Evolutionary conservation across 345 rosid species (phyloP).

Genomic region (Eucalyptus urophylla): DNA sequence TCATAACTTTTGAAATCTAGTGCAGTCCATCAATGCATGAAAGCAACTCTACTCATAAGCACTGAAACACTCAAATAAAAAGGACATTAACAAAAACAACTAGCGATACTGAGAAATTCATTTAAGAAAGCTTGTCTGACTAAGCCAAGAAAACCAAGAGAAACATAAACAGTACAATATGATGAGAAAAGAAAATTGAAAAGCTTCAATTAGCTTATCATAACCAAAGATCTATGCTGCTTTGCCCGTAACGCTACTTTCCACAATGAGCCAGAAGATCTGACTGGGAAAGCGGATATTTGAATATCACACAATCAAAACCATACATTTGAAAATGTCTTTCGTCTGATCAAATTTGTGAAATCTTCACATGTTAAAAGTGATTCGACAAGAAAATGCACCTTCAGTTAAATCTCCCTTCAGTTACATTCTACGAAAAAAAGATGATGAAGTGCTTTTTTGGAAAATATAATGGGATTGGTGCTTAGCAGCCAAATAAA

Average conservation of each 20-base stretch:
- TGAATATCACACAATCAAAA: neutral
- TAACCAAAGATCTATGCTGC: neutral
- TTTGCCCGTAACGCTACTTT: neutral
- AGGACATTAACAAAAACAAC: neutral
- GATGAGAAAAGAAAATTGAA: neutral
- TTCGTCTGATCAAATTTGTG: neutral
- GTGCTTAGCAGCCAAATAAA: neutral
- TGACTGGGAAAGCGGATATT: neutral
- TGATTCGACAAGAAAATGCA: neutral
- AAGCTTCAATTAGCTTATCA: neutral
- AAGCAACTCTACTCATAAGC: neutral
- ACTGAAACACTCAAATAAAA: neutral
- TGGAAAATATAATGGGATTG: neutral
- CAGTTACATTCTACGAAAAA: neutral
- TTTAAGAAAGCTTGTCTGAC: neutral
- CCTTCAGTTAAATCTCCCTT: neutral
- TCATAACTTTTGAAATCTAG: neutral
- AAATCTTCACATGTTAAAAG: neutral
- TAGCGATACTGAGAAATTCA: neutral
- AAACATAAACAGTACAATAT: neutral
- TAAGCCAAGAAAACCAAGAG: neutral
- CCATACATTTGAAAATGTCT: neutral
- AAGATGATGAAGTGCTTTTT: neutral
- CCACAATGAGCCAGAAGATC: neutral
- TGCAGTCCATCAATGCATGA: neutral